These are phyloP conservation scores for Avena insularis DNA, from an alignment of 176 grass and related monocot genomes.

Conservation along the genomic window DNA sequence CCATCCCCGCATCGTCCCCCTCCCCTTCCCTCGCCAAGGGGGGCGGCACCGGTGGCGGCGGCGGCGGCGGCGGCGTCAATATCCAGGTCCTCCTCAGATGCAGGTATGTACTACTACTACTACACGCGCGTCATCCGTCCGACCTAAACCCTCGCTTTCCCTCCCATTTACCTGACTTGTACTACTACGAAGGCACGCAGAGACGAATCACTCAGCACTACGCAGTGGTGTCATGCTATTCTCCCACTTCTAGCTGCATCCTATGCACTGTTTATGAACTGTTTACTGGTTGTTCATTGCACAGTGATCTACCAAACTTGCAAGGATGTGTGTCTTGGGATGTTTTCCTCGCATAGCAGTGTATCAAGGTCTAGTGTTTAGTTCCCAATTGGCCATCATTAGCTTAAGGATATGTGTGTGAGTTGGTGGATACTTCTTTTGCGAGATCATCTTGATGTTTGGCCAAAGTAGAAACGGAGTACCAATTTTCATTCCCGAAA, in stretches of 20 bases:
- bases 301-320: not conserved
- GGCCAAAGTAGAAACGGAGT: not conserved
- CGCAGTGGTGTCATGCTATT: not conserved
- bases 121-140: not conserved
- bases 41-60: not conserved
- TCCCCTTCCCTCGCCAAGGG: slow-evolving; percentile 26
- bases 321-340: not conserved
- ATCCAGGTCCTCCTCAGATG: slow-evolving; percentile 76
- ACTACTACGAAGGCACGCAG: not conserved
- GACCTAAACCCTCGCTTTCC: not conserved
- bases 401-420: not conserved
- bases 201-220: not conserved
- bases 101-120: slow-evolving; percentile 46
- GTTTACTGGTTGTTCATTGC: not conserved
- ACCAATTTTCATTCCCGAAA: not conserved
- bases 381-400: not conserved
- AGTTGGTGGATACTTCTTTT: slow-evolving; percentile 1
- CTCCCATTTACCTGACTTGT: not conserved
- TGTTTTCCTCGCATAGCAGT: not conserved
- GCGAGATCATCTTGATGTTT: not conserved
- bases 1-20: not conserved
- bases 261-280: not conserved
- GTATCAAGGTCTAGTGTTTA: not conserved
- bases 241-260: not conserved
- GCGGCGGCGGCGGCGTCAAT: slow-evolving; percentile 46